A percentile compares a stretch with the other conserved stretches of the same genome.
phyloP scores from a whole-genome alignment of 108 stramenopile species.

The Nitzschia inconspicua region DNA sequence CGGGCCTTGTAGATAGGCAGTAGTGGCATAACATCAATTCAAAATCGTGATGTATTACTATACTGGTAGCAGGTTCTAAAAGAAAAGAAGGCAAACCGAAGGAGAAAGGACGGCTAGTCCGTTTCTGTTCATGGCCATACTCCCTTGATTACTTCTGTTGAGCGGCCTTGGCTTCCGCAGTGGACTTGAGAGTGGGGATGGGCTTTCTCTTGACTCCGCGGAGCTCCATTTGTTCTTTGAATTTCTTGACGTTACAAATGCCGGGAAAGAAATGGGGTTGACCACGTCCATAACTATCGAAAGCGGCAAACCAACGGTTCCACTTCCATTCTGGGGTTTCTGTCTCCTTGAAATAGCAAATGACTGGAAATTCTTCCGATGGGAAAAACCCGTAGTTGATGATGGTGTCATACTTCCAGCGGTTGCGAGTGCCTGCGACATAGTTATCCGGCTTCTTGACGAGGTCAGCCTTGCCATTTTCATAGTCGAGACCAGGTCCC shows the following conservation, averaged over 20 bases:
- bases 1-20: no score
- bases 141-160: no score
- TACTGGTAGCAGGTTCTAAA: no score
- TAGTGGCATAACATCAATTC: no score
- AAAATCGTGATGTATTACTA: no score
- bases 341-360: slow-evolving; percentile 82
- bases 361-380: slow-evolving; percentile 54
- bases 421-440: slow-evolving; percentile 62
- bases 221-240: slow-evolving; percentile 67
- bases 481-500: slow-evolving; percentile 32
- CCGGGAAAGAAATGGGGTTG: slow-evolving; percentile 80
- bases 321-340: slow-evolving; percentile 65
- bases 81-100: no score
- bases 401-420: slow-evolving; percentile 72
- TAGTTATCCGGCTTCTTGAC: slow-evolving; percentile 58
- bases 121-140: no score
- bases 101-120: no score
- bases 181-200: slow-evolving; percentile 38
- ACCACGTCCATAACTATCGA: slow-evolving; percentile 50
- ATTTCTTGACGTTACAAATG: slow-evolving; percentile 57
- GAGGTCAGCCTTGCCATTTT: slow-evolving; percentile 35
- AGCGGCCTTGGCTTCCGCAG: no score
- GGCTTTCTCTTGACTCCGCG: slow-evolving; percentile 58
- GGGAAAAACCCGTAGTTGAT: slow-evolving; percentile 84
- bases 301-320: slow-evolving; percentile 56